A percentile compares a stretch with the other conserved stretches of the same genome.
Conservation (phyloP, 1,284 basidiomycete genomes). For the Vanrija pseudolonga region DNA sequence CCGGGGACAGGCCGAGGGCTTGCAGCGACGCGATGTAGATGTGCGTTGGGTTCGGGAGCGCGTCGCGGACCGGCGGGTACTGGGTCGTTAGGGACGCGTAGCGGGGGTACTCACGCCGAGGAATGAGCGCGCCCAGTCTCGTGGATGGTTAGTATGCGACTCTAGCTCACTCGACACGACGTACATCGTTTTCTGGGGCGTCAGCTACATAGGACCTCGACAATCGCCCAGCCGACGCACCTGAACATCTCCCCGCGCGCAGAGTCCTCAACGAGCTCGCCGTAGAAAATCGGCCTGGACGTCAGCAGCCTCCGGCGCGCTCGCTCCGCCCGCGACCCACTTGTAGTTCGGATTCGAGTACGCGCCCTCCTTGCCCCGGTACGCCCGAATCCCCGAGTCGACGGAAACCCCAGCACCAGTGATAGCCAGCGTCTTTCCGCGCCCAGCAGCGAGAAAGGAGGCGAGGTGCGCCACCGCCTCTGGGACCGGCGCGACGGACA, state of each 20-base stretch:
- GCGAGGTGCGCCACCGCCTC: slow-evolving; percentile 64
- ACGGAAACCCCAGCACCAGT: slow-evolving; percentile 91
- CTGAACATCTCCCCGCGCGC: slow-evolving; percentile 68
- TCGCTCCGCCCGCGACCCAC: slow-evolving; percentile 53
- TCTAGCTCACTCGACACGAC: slow-evolving; percentile 3
- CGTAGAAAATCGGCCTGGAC: slow-evolving; percentile 61
- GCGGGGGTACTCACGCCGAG: slow-evolving; percentile 37
- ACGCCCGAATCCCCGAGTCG: slow-evolving; percentile 85
- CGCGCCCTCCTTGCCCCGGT: slow-evolving; percentile 73
- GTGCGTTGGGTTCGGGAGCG: slow-evolving; percentile 81
- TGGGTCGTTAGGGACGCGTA: slow-evolving; percentile 7
- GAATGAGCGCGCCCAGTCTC: slow-evolving; percentile 71
- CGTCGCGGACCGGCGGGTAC: slow-evolving; percentile 73
- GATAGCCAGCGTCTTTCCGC: slow-evolving; percentile 61
- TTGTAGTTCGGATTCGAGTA: slow-evolving; percentile 90
- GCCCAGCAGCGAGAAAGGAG: slow-evolving; percentile 64
- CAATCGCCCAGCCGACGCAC: slow-evolving; percentile 41
- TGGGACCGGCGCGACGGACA: slow-evolving; percentile 51
- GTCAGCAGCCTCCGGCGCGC: not conserved
- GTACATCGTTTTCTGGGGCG: slow-evolving; percentile 39
- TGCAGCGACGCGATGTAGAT: slow-evolving; percentile 78
- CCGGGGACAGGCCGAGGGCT: slow-evolving; percentile 59
- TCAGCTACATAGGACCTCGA: not conserved
- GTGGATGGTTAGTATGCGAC: slow-evolving; percentile 6
- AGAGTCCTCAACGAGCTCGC: slow-evolving; percentile 70